Conservation (phyloP, 2,329 filamentous ascomycete species). For the Ilyonectria sp. region DNA sequence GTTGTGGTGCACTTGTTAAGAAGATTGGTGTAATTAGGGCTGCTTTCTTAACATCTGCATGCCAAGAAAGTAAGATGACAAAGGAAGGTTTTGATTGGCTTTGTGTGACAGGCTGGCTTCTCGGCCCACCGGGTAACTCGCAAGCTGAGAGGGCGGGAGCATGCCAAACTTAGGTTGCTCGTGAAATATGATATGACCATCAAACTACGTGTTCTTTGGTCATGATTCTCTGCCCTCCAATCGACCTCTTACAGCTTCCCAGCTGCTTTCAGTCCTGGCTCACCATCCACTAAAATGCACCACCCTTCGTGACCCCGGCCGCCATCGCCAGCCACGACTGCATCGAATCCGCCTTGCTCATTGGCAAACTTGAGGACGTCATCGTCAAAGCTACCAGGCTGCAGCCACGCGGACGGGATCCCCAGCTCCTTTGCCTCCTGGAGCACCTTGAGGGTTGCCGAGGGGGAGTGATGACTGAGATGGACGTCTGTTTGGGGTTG, state of each 20-base stretch:
- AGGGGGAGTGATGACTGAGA: conserved; percentile 92
- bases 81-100: too few relatives aligned
- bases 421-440: conserved; percentile 83
- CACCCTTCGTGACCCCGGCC: conserved; percentile 81
- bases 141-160: too few relatives aligned
- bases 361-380: conserved; percentile 80
- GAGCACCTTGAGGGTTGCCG: conserved; percentile 81
- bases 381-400: conserved; percentile 90
- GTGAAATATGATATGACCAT: too few relatives aligned
- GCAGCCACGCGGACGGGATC: conserved; percentile 85
- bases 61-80: too few relatives aligned
- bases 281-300: conserved; percentile 91
- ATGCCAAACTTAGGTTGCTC: too few relatives aligned
- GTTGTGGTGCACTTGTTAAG: too few relatives aligned
- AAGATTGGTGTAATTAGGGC: too few relatives aligned
- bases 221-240: too few relatives aligned
- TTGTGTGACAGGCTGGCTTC: too few relatives aligned
- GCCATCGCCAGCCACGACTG: conserved; percentile 77
- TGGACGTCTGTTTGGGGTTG: conserved; percentile 77
- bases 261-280: conserved; percentile 70
- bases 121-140: too few relatives aligned
- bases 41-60: too few relatives aligned
- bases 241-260: conserved; percentile 62
- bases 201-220: too few relatives aligned
- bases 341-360: conserved; percentile 73